phyloP scores from a whole-genome alignment of 169 alveolate species.

The Sarcocystis neurona region DNA sequence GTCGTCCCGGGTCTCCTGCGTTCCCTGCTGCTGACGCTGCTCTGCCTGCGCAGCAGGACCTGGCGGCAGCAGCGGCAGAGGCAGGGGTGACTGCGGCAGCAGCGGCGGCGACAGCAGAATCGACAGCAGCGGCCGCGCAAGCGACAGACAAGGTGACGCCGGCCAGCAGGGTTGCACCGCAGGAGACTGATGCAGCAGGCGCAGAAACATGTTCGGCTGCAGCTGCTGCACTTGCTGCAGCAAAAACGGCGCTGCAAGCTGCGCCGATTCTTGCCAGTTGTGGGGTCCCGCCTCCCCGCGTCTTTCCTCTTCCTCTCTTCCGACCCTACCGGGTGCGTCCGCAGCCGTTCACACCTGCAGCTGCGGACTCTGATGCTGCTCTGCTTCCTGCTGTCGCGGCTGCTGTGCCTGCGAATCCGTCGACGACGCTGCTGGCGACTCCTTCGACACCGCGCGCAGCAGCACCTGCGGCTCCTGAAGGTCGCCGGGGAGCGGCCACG shows the following conservation, averaged over 20 bases:
- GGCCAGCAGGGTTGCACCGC: no score
- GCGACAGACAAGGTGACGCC: no score
- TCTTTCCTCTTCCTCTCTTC: not conserved
- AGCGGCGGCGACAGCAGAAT: no score
- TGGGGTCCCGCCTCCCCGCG: constrained; percentile 19
- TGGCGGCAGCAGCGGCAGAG: no score
- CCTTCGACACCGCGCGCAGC: not conserved
- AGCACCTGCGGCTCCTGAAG: not conserved
- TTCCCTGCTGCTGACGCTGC: no score
- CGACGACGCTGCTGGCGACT: not conserved
- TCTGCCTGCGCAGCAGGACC: no score
- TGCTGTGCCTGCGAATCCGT: not conserved
- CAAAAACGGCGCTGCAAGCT: not conserved
- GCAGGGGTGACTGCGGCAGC: no score
- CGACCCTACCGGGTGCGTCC: constrained; percentile 7
- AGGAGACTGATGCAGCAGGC: no score
- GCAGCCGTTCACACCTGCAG: constrained; percentile 4
- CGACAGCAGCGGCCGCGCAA: no score
- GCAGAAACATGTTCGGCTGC: not conserved
- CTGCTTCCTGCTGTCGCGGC: not conserved
- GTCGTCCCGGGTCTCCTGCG: no score
- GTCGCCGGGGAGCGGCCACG: no score
- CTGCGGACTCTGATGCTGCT: not conserved
- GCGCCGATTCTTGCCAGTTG: not conserved
- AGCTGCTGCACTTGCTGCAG: not conserved